Evolutionary conservation across 306 rosid genomes (phyloP), one percentile per base, ranked within the genome.

Genomic region (Ormosia semicastrata): DNA sequence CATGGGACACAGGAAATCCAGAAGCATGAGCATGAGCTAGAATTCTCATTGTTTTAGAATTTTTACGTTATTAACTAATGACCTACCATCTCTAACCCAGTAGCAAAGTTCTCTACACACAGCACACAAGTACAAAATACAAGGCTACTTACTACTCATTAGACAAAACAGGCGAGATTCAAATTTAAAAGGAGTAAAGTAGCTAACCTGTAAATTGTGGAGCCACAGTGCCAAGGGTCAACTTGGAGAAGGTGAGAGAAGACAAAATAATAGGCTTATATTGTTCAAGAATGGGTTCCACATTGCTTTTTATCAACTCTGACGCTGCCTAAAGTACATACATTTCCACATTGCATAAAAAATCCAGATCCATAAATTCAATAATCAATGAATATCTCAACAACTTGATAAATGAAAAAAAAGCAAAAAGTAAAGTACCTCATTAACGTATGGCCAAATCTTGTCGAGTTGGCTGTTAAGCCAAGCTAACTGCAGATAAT

Each of bases 141-240:
- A 74, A 66, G 8, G 53, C 37, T 15, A 43, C 24, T 24, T 24
- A 24, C 24, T 24, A 24, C 58, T 32, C 36, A 47, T 18, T 2
- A 47, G 24, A 13, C 62, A 77, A 14, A 15, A 7, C 13, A 52
- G 6, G 24, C 24, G 13, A 62, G 3, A 78, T 44, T 71, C 39
- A 65, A 34, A 72, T 18, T 47, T 64, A 30, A 56, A 36, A 46
- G 66, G 58, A 67, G 47, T 30, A n/a, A 63, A 36, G 12, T 37
- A 75, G 24, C 88, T 56, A 71, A 93, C 99, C 99, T 79, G 97
- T 92, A 79, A 95, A 92, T 57, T 89, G 93, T 18, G 99, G 99
- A 76, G 99, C 96, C 76, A 95, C 97, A 37, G 89, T 89, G 43
- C 99, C 99, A 34, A 95, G 97, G 57, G 99, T 95, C 75, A 95